These are phyloP conservation scores for Euphrasia confusa DNA, from an alignment of 257 asterid species.

Conservation along the genomic window DNA sequence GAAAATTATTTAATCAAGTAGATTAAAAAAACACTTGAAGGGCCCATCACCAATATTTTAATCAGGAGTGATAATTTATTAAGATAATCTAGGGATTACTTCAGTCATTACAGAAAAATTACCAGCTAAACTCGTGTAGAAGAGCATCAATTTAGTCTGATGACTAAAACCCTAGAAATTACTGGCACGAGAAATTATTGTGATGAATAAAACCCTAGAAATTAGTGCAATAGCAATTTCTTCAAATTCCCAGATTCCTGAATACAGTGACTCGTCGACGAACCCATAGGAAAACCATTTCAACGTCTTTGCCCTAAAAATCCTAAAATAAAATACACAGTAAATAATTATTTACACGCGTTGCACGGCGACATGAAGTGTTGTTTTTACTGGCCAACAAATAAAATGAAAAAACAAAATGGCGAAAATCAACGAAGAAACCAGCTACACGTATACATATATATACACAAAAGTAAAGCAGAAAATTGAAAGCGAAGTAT, in stretches of 20 bases:
- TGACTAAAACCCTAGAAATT: neutral
- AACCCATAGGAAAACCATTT: constrained; percentile 6
- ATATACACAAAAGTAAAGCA: neutral
- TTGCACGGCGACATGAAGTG: no score
- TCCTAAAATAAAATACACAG: neutral
- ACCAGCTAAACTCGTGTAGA: no score
- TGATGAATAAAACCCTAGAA: no score
- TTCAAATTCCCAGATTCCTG: constrained; percentile 2
- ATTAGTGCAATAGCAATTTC: neutral
- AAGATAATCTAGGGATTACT: no score
- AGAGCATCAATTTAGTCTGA: no score
- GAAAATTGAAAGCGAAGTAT: neutral
- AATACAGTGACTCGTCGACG: constrained; percentile 8
- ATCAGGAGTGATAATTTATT: no score
- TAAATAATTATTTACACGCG: neutral
- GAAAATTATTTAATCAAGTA: neutral
- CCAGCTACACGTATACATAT: neutral
- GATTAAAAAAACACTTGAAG: no score
- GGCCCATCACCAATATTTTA: no score
- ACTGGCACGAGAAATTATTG: neutral
- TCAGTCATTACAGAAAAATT: no score
- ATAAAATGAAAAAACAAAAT: neutral
- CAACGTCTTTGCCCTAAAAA: constrained; percentile 21
- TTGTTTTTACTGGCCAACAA: no score
- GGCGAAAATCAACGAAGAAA: neutral